Evolutionary conservation across 2,329 filamentous ascomycete genomes (phyloP).

Genomic region (Claviceps africana): DNA sequence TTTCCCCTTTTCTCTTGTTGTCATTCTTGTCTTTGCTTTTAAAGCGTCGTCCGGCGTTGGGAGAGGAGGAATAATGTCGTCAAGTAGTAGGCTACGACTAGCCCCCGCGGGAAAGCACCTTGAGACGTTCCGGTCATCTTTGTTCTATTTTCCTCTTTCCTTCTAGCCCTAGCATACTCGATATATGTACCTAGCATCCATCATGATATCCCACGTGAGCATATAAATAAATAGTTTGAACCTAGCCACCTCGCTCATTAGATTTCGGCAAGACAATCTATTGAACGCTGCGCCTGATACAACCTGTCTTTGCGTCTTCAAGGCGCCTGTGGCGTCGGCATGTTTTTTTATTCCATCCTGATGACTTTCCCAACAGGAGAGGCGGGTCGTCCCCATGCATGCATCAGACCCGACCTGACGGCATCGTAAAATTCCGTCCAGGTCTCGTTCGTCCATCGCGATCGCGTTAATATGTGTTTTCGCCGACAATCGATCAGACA

Average conservation of each 20-base stretch:
- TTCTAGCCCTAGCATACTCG: not conserved
- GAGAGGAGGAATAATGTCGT: not conserved
- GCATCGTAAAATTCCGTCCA: not conserved
- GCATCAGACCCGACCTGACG: not conserved
- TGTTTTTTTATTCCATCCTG: too few species aligned
- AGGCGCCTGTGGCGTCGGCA: too few species aligned
- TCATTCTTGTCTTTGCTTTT: not conserved
- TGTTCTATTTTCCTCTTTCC: not conserved
- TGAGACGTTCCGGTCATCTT: not conserved
- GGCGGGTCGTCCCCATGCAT: too few species aligned
- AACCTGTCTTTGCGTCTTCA: too few species aligned
- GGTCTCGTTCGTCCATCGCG: not conserved
- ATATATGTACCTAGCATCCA: not conserved
- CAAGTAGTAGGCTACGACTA: not conserved
- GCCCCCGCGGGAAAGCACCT: not conserved
- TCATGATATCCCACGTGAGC: constrained; percentile 1
- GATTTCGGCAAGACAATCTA: not conserved
- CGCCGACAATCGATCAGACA: not conserved
- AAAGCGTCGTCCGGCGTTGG: not conserved
- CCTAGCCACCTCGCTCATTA: not conserved
- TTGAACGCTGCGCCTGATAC: not conserved
- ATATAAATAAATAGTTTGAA: not conserved
- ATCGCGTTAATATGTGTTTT: not conserved
- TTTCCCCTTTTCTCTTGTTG: not conserved
- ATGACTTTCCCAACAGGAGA: too few species aligned